These are phyloP conservation scores for Diutina sp. DNA, from an alignment of 1,139 yeast species.

Conservation along the genomic window DNA sequence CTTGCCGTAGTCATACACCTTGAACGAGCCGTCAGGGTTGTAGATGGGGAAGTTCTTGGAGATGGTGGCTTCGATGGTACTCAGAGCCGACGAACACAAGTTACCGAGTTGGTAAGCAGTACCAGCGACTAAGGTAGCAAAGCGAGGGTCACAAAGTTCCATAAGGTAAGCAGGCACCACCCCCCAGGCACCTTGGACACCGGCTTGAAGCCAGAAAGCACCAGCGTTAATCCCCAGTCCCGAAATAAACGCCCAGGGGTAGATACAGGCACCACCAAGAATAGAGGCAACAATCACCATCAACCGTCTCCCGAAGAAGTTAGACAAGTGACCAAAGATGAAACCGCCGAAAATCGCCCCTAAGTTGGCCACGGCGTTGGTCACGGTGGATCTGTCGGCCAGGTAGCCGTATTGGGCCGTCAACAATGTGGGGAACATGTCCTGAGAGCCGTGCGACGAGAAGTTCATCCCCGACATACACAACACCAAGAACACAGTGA, in stretches of 20 bases:
- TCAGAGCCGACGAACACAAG: constrained; percentile 69
- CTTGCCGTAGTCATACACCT: constrained; percentile 17
- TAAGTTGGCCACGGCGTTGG: constrained; percentile 55
- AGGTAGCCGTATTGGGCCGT: constrained; percentile 40
- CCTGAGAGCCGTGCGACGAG: constrained; percentile 66
- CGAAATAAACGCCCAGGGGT: constrained; percentile 59
- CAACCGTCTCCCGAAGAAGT: constrained; percentile 48
- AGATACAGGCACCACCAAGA: constrained; percentile 51
- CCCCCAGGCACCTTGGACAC: constrained; percentile 87
- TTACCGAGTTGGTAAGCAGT: constrained; percentile 76
- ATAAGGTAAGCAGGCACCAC: constrained; percentile 68
- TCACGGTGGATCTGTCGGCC: constrained; percentile 43
- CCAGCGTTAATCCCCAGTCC: constrained; percentile 57
- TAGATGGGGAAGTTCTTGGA: constrained; percentile 52
- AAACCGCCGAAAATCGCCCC: constrained; percentile 64
- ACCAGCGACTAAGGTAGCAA: constrained; percentile 63
- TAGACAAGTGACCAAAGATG: constrained; percentile 46
- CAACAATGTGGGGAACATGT: constrained; percentile 55
- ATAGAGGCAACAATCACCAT: constrained; percentile 42
- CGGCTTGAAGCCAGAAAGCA: constrained; percentile 66
- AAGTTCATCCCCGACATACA: constrained; percentile 42
- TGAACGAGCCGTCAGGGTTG: neutral
- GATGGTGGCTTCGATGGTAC: constrained; percentile 69
- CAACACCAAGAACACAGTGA: constrained; percentile 29
- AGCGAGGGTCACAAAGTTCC: constrained; percentile 68